A percentile compares a stretch with the other conserved stretches of the same genome.
These are phyloP conservation scores for Phycomyces blakesleeanus DNA, from an alignment of 192 early-diverging fungal genomes.

Conservation along the genomic window DNA sequence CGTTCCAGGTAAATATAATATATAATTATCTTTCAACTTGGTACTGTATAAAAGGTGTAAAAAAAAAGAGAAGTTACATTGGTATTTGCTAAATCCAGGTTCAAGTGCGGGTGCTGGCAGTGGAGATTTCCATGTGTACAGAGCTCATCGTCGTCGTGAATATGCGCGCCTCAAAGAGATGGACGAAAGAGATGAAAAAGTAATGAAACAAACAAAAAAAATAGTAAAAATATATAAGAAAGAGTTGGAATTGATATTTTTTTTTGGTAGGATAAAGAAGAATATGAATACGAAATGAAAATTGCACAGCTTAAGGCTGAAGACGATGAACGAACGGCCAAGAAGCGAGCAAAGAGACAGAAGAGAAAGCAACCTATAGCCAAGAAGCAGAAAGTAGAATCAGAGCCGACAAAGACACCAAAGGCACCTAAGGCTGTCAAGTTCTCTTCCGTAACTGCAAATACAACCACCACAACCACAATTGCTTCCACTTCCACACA, in stretches of 20 bases:
- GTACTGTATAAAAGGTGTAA: no score
- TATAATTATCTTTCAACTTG: no score
- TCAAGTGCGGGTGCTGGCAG: conserved; percentile 94
- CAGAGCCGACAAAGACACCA: conserved; percentile 34
- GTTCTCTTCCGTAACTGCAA: no score
- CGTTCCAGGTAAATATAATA: conserved; percentile 68
- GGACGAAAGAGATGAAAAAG: conserved; percentile 70
- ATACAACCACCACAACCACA: no score
- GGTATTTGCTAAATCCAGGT: conserved; percentile 34
- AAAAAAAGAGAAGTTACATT: no score
- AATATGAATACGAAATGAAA: conserved; percentile 56
- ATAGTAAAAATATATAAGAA: no score
- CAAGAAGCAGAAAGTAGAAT: conserved; percentile 25
- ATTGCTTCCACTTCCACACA: no score
- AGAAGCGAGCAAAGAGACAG: conserved; percentile 81
- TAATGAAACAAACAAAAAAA: conserved; percentile 36
- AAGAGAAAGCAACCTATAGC: conserved; percentile 60
- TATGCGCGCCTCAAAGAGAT: conserved; percentile 75
- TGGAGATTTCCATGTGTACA: conserved; percentile 95
- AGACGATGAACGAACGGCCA: conserved; percentile 85
- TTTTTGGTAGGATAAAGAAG: conserved; percentile 57
- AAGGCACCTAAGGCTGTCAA: conserved; percentile 7
- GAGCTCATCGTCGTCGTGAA: conserved; percentile 82
- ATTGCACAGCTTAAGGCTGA: conserved; percentile 49
- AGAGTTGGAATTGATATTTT: not conserved